Evolutionary conservation across 768 basidiomycete genomes (phyloP).

Genomic region (Lyophyllum decastes): DNA sequence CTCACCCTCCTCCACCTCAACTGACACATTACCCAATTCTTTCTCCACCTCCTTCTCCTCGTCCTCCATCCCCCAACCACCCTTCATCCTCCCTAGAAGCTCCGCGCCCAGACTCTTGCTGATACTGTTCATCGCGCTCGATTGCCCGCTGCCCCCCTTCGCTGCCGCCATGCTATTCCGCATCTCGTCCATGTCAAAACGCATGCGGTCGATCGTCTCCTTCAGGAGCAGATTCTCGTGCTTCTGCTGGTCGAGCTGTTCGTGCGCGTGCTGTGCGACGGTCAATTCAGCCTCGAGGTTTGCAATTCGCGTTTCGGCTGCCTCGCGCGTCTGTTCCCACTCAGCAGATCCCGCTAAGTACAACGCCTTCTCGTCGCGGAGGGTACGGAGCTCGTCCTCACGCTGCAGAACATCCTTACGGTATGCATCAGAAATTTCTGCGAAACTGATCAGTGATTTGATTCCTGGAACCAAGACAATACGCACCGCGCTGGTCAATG

Average conservation of each 20-base stretch:
- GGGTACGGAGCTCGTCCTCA: constrained; percentile 69
- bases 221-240: constrained; percentile 91
- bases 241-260: constrained; percentile 87
- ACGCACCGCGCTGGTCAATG: constrained; percentile 82
- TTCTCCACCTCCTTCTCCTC: constrained; percentile 40
- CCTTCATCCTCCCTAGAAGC: constrained; percentile 61
- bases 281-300: constrained; percentile 73
- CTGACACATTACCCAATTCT: constrained; percentile 30
- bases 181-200: constrained; percentile 94
- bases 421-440: constrained; percentile 78
- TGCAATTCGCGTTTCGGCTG: constrained; percentile 70
- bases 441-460: not conserved
- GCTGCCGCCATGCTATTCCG: constrained; percentile 46
- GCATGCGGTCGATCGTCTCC: constrained; percentile 94
- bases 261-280: constrained; percentile 70
- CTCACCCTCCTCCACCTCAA: constrained; percentile 45
- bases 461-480: too few relatives aligned
- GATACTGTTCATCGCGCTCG: constrained; percentile 56
- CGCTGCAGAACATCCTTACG: constrained; percentile 73
- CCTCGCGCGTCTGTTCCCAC: constrained; percentile 65
- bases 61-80: constrained; percentile 38
- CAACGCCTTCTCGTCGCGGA: constrained; percentile 47
- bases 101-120: constrained; percentile 81
- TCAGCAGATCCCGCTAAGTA: constrained; percentile 34
- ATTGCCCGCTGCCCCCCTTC: constrained; percentile 41